Conservation (phyloP, 2,329 filamentous ascomycete species). For the Monilinia polystroma region DNA sequence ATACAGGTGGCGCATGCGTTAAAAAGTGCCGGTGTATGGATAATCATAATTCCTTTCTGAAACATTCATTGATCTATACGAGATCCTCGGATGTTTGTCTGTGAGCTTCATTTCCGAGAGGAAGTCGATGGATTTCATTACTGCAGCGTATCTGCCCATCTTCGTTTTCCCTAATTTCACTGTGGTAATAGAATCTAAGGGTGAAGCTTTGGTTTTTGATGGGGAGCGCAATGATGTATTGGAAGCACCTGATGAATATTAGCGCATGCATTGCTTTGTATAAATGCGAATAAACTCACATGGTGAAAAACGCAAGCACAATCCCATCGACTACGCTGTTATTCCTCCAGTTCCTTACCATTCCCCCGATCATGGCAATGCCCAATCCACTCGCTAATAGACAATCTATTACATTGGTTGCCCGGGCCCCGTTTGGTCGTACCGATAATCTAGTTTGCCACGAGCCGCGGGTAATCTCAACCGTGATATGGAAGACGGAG, state of each 20-base stretch:
- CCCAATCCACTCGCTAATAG: neutral
- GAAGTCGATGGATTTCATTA: no score
- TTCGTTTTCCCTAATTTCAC: neutral
- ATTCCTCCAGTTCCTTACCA: neutral
- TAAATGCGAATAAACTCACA: neutral
- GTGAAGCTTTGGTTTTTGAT: slow-evolving; percentile 1
- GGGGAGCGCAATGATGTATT: slow-evolving; percentile 18
- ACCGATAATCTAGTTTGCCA: neutral
- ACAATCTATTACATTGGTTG: neutral
- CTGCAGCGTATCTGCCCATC: neutral
- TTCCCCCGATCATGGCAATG: neutral
- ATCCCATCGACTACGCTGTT: neutral
- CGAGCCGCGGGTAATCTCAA: slow-evolving; percentile 4
- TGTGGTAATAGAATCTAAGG: slow-evolving; percentile 2
- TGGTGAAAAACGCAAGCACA: neutral
- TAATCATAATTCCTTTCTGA: no score
- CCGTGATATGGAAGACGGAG: neutral
- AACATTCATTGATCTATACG: no score
- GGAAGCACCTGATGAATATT: neutral
- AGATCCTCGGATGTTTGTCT: neutral
- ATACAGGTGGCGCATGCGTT: no score
- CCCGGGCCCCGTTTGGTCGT: neutral
- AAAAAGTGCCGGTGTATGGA: no score
- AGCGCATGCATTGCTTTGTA: no score
- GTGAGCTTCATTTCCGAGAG: neutral